Conservation (phyloP, 2,329 filamentous ascomycete genomes). For the Arthroderma sp. region DNA sequence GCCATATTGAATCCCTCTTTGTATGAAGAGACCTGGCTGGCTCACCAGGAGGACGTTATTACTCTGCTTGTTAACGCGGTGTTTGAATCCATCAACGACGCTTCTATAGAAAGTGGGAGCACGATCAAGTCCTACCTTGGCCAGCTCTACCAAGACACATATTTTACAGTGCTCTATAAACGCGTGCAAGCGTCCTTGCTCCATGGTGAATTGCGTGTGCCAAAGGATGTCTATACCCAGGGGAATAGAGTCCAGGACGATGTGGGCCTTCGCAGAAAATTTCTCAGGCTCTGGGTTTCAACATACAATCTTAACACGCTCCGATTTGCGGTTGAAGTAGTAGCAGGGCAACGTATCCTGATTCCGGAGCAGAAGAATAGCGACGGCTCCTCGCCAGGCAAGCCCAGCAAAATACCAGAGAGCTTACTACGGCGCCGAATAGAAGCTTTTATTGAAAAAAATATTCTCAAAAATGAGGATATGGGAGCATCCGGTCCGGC, state of each 20-base stretch:
- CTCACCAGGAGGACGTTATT: slow-evolving; percentile 47
- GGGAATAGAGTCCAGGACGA: slow-evolving; percentile 40
- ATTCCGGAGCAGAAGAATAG: slow-evolving; percentile 4
- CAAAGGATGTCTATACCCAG: slow-evolving; percentile 37
- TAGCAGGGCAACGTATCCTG: slow-evolving; percentile 43
- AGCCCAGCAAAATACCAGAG: slow-evolving; percentile 5
- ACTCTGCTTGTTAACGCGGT: slow-evolving; percentile 47
- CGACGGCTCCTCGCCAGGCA: slow-evolving; percentile 1
- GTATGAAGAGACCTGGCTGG: slow-evolving; percentile 52
- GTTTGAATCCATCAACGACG: slow-evolving; percentile 26
- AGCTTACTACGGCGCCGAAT: slow-evolving; percentile 30
- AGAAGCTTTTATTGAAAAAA: slow-evolving; percentile 42
- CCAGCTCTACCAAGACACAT: slow-evolving; percentile 41
- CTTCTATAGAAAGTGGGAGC: slow-evolving; percentile 13
- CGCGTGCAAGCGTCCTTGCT: slow-evolving; percentile 45
- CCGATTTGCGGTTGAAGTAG: slow-evolving; percentile 42
- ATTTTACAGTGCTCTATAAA: slow-evolving; percentile 40
- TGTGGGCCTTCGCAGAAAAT: slow-evolving; percentile 44
- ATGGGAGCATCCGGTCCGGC: slow-evolving; percentile 18
- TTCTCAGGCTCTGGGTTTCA: slow-evolving; percentile 44
- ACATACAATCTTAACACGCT: slow-evolving; percentile 43
- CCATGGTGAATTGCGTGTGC: slow-evolving; percentile 44
- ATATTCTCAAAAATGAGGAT: slow-evolving; percentile 47
- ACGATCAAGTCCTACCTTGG: slow-evolving; percentile 28
- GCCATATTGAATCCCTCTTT: slow-evolving; percentile 43